Percentiles rank a stretch among this genome's conserved stretches.
These are phyloP conservation scores for Sclerotinia spermophila DNA, from an alignment of 2,329 filamentous ascomycete species.

Conservation along the genomic window DNA sequence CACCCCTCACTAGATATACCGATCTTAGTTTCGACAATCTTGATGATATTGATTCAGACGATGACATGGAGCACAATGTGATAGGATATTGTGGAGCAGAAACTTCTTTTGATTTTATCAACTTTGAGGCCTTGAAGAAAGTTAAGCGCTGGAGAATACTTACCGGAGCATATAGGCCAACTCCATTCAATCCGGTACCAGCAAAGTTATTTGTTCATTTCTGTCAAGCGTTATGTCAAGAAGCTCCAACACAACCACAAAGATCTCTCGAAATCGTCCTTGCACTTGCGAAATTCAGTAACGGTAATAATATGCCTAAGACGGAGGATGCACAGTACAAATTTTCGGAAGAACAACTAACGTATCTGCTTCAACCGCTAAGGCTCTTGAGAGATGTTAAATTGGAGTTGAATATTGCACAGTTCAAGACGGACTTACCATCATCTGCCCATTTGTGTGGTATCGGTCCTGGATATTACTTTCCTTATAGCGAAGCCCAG, in stretches of 20 bases:
- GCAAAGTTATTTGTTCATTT: conserved; percentile 18
- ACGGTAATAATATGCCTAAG: neutral
- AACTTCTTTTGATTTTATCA: neutral
- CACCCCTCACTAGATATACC: conserved; percentile 13
- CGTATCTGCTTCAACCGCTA: conserved; percentile 3
- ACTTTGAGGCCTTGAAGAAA: conserved; percentile 1
- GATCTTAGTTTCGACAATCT: neutral
- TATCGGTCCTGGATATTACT: neutral
- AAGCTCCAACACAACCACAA: neutral
- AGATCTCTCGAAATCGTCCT: conserved; percentile 10
- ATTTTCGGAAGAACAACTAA: conserved; percentile 5
- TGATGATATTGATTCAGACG: neutral
- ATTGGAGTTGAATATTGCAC: neutral
- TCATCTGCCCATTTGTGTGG: neutral
- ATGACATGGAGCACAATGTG: neutral
- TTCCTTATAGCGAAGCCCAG: neutral
- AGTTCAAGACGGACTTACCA: neutral
- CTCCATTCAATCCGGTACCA: neutral
- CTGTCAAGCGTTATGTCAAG: conserved; percentile 9
- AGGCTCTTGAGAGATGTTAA: conserved; percentile 1
- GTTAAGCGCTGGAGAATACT: conserved; percentile 16
- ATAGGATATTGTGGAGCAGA: neutral
- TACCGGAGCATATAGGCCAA: conserved; percentile 9
- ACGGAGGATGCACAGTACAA: neutral
- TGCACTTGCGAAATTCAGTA: neutral